Conservation (phyloP, 192 early-diverging fungal genomes). For the Coemansia sp. region DNA sequence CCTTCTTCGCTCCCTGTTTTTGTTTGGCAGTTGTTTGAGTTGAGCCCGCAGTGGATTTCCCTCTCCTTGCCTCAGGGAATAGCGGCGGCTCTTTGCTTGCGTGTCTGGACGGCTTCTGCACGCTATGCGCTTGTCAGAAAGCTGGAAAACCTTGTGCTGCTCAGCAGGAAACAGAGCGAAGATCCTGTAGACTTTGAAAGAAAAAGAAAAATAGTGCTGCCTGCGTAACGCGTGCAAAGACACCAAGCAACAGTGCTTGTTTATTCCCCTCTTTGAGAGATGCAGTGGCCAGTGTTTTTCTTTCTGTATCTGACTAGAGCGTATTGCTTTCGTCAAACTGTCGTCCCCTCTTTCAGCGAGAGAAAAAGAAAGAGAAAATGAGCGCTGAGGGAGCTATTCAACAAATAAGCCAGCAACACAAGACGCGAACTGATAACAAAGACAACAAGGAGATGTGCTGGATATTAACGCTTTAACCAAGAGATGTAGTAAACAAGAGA, state of each 20-base stretch:
- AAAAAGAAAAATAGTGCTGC: neutral
- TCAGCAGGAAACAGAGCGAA: neutral
- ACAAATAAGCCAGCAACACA: neutral
- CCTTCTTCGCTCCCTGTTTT: neutral
- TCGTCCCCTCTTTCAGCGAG: neutral
- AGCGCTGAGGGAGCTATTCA: neutral
- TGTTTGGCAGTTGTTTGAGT: neutral
- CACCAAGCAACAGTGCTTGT: neutral
- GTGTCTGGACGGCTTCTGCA: too few relatives aligned
- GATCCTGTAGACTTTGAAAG: neutral
- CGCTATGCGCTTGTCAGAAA: neutral
- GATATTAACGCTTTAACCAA: neutral
- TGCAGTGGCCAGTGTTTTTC: neutral
- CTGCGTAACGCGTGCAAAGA: neutral
- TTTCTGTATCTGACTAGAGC: conserved; percentile 10
- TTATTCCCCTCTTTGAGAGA: neutral
- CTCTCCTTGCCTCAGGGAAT: neutral
- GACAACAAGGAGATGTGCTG: neutral
- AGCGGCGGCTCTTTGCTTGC: neutral
- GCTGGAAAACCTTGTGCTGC: neutral
- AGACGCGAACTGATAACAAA: neutral
- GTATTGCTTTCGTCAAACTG: neutral
- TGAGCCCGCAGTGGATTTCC: neutral
- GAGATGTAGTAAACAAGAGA: neutral
- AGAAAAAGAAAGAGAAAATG: neutral